These are phyloP conservation scores for Podospora bellae-mahoneyi DNA, from an alignment of 495 filamentous ascomycete genomes.

Conservation along the genomic window DNA sequence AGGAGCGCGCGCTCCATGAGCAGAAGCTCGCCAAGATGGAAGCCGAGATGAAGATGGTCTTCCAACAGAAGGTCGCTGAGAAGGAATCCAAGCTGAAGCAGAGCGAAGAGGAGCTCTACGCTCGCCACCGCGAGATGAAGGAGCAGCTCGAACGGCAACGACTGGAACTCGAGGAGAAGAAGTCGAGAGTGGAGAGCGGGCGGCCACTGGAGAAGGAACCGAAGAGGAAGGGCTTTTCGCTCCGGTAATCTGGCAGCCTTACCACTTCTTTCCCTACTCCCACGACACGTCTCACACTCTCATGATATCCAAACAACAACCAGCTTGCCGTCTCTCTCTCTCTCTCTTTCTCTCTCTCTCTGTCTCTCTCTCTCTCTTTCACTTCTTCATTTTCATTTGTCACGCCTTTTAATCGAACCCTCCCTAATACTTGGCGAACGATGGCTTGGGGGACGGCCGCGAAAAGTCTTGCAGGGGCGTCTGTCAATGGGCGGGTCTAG, in stretches of 20 bases:
- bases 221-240: slow-evolving; percentile 95
- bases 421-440: slow-evolving; percentile 44
- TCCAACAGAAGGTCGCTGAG: slow-evolving; percentile 99
- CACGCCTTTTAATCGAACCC: slow-evolving; percentile 49
- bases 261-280: slow-evolving; percentile 20
- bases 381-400: slow-evolving; percentile 37
- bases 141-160: slow-evolving; percentile 95
- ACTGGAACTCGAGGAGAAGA: slow-evolving; percentile 95
- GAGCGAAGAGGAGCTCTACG: slow-evolving; percentile 97
- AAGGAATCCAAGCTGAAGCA: slow-evolving; percentile 99
- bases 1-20: slow-evolving; percentile 95
- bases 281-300: slow-evolving; percentile 45
- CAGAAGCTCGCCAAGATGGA: slow-evolving; percentile 99
- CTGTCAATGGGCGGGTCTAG: slow-evolving; percentile 15
- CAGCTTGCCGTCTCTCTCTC: slow-evolving; percentile 45
- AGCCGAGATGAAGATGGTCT: slow-evolving; percentile 99
- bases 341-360: slow-evolving; percentile 30
- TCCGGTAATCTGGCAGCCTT: slow-evolving; percentile 62
- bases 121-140: slow-evolving; percentile 98
- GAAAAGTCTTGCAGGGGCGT: slow-evolving; percentile 23
- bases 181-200: slow-evolving; percentile 84
- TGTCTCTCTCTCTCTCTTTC: slow-evolving; percentile 37
- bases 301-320: slow-evolving; percentile 50
- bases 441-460: slow-evolving; percentile 27
- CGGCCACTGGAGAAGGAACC: slow-evolving; percentile 95